A percentile compares a stretch with the other conserved stretches of the same genome.
Conservation (phyloP, 2,329 filamentous ascomycete genomes). For the Aureobasidium melanogenum region DNA sequence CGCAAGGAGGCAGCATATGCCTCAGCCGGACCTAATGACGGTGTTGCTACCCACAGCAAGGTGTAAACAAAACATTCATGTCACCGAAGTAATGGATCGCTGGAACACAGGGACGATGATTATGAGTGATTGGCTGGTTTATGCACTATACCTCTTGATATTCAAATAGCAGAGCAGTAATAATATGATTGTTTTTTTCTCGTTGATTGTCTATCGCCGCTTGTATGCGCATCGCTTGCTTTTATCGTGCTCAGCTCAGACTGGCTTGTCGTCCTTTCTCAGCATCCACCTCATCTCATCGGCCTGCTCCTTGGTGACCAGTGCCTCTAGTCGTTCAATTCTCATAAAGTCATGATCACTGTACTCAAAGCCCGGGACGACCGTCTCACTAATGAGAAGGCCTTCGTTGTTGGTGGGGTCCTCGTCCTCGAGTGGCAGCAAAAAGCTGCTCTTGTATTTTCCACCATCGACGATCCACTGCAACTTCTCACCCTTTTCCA, state of each 20-base stretch:
- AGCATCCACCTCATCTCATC: constrained; percentile 39
- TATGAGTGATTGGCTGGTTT: neutral
- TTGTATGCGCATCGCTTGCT: neutral
- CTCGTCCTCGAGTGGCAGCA: constrained; percentile 40
- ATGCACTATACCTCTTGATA: constrained; percentile 6
- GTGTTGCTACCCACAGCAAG: constrained; percentile 6
- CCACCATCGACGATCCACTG: constrained; percentile 64
- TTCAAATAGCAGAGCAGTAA: neutral
- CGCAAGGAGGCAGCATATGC: constrained; percentile 2
- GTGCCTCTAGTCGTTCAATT: constrained; percentile 38
- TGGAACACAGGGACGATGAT: neutral
- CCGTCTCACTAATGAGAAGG: constrained; percentile 59
- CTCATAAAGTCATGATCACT: constrained; percentile 59
- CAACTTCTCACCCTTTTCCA: constrained; percentile 50
- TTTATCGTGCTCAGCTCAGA: neutral
- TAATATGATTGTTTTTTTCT: neutral
- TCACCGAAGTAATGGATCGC: neutral
- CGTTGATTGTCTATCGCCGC: neutral
- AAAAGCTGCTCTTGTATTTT: constrained; percentile 56
- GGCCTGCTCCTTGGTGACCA: constrained; percentile 45
- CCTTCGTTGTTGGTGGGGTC: constrained; percentile 30
- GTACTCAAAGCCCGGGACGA: constrained; percentile 60
- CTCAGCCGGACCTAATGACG: constrained; percentile 4
- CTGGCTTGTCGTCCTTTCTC: constrained; percentile 19
- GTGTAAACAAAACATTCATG: neutral